phyloP scores from a whole-genome alignment of 169 alveolate species.

The Eimeria necatrix region DNA sequence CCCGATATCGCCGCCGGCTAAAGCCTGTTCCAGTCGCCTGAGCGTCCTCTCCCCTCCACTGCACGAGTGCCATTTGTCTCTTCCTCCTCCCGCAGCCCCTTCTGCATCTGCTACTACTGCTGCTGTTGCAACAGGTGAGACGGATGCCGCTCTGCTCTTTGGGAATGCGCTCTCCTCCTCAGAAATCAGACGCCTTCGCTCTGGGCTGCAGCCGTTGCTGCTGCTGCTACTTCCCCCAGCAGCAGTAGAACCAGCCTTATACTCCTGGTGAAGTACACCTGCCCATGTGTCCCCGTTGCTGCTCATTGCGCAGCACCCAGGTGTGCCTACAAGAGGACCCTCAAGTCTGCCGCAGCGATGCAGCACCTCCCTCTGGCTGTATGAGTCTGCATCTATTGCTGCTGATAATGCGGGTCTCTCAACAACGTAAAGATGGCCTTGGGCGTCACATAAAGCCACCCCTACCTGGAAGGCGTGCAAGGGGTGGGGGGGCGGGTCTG shows the following conservation, averaged over 20 bases:
- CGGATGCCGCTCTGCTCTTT: background rate
- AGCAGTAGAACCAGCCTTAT: background rate
- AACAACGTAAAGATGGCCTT: background rate
- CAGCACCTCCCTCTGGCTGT: background rate
- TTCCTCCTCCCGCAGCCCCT: constrained; percentile 39
- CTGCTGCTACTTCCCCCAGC: constrained; percentile 12
- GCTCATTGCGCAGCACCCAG: constrained; percentile 56
- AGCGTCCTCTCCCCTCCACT: background rate
- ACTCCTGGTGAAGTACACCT: background rate
- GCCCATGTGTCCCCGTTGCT: constrained; percentile 63
- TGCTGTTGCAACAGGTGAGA: constrained; percentile 3
- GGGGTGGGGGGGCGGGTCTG: constrained; percentile 57
- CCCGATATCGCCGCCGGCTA: constrained; percentile 4
- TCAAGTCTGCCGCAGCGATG: constrained; percentile 45
- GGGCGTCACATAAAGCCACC: constrained; percentile 15
- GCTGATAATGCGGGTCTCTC: background rate
- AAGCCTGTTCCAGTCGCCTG: constrained; percentile 2
- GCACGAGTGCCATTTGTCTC: constrained; percentile 17
- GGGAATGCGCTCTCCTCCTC: background rate
- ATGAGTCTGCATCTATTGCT: background rate
- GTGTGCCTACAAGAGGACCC: constrained; percentile 23
- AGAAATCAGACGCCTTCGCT: background rate
- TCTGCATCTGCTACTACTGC: constrained; percentile 8
- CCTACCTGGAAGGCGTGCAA: constrained; percentile 51
- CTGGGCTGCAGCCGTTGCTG: constrained; percentile 14